These are phyloP conservation scores for Myriosclerotinia duriaeana DNA, from an alignment of 2,329 filamentous ascomycete genomes.

Conservation along the genomic window DNA sequence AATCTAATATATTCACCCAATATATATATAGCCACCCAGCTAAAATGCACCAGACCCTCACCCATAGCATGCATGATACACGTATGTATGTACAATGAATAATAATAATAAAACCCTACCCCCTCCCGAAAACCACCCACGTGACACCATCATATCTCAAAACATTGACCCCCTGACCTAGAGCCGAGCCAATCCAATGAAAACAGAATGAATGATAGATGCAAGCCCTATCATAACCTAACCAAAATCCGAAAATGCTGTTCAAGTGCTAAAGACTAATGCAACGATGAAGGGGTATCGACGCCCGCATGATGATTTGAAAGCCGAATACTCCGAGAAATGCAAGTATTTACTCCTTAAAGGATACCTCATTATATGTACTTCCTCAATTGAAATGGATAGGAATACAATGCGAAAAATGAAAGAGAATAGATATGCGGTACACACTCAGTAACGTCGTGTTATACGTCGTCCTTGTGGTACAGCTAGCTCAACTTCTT, in stretches of 20 bases:
- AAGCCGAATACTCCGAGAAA: slow-evolving; percentile 14
- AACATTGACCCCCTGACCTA: background rate
- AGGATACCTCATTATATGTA: slow-evolving; percentile 2
- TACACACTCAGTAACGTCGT: slow-evolving; percentile 25
- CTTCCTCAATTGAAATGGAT: background rate
- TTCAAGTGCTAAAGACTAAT: background rate
- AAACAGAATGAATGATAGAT: background rate
- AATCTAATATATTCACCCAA: too few species aligned
- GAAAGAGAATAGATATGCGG: background rate
- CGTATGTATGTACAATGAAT: background rate
- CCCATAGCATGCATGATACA: background rate
- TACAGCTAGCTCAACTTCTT: slow-evolving; percentile 39
- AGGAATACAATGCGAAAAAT: background rate
- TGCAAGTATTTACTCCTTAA: slow-evolving; percentile 14
- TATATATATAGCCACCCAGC: background rate
- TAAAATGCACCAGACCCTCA: background rate
- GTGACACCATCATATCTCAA: background rate
- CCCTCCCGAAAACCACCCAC: background rate
- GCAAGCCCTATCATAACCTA: background rate
- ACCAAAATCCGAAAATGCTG: background rate
- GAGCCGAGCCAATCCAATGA: background rate
- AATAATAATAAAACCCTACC: background rate
- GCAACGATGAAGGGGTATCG: slow-evolving; percentile 1
- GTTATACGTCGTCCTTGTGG: slow-evolving; percentile 35
- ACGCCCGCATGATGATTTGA: slow-evolving; percentile 1